Evolutionary conservation across 1,139 yeast species (phyloP), one percentile per base, ranked within the genome.

Genomic region (Kluyveromyces sp.): DNA sequence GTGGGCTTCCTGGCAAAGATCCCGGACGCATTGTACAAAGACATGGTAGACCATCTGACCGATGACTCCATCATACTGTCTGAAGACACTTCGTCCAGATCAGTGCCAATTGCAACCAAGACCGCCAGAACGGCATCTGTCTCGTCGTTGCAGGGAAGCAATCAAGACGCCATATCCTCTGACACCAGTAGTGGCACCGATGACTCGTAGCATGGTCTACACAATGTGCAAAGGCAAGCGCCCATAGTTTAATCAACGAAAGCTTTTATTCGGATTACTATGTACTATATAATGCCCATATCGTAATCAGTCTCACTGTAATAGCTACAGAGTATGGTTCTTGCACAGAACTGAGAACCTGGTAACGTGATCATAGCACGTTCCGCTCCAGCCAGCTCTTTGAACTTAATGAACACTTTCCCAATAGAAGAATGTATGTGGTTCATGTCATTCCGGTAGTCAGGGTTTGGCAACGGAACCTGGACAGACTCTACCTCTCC

Each of bases 1-100:
- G 73, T 87, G 37, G 86, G 94, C 48, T 85, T 87, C 54, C 77
- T 88, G 4, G 85, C 92, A 4, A 79, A 80, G 57, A 64, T 88
- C 18, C 95, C 96, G 0, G 75, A 75, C 37, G 65, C 70, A 3
- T 67, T 88, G 36, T 87, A 83, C 59, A 83, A 78, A 45, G 63
- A 85, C 50, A 69, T 88, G 36, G 78, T 77, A 3, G 70, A 88
- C 42, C 96, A 88, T 62, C 76, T 87, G 1, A 77, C 73, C 50
- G 94, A 87, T 54, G 54, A 57, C 11, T 20, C 41, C 2, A 32
- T 32, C 20, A 2, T 25, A 13, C 13, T n/a, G 33, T 30, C 18
- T n/a, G 9, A 7, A 8, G 36, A 17, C 20, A 17, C 36, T 4
- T 11, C 31, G 31, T 18, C 25, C n/a, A n/a, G n/a, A n/a, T n/a